These are phyloP conservation scores for Papilionanthe hybrid DNA, from an alignment of 116 monocot genomes.

Conservation along the genomic window DNA sequence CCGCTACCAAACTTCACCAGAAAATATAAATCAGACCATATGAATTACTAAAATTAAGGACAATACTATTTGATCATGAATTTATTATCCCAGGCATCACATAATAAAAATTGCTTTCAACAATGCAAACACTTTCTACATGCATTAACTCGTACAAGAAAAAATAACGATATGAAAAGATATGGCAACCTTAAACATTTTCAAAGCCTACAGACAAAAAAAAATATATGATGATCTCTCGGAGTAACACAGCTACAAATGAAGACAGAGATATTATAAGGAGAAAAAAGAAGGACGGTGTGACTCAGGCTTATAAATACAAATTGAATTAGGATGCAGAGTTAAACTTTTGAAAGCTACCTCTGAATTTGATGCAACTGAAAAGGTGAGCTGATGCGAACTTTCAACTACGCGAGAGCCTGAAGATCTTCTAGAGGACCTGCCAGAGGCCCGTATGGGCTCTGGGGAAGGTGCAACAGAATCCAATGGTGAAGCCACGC, in stretches of 20 bases:
- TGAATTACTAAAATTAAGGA: neutral
- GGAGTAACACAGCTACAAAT: neutral
- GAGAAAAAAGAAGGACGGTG: neutral
- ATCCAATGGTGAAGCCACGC: constrained; percentile 81
- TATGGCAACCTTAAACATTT: neutral
- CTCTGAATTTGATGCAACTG: constrained; percentile 32
- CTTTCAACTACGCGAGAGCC: constrained; percentile 34
- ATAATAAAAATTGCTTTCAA: neutral
- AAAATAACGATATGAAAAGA: neutral
- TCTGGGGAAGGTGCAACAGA: constrained; percentile 67
- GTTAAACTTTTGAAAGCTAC: constrained; percentile 19
- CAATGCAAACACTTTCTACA: neutral
- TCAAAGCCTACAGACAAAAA: neutral
- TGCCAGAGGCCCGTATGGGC: constrained; percentile 78
- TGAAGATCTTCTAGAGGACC: constrained; percentile 53
- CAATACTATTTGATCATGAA: neutral
- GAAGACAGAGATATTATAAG: neutral
- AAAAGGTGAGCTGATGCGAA: constrained; percentile 46
- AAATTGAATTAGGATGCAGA: neutral
- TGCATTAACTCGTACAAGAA: neutral
- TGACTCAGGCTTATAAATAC: neutral
- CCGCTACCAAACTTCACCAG: too few species aligned
- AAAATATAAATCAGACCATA: too few species aligned
- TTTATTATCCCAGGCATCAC: neutral
- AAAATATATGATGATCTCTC: neutral